Evolutionary conservation across 169 alveolate species (phyloP).

Genomic region (Plasmodium fragile): DNA sequence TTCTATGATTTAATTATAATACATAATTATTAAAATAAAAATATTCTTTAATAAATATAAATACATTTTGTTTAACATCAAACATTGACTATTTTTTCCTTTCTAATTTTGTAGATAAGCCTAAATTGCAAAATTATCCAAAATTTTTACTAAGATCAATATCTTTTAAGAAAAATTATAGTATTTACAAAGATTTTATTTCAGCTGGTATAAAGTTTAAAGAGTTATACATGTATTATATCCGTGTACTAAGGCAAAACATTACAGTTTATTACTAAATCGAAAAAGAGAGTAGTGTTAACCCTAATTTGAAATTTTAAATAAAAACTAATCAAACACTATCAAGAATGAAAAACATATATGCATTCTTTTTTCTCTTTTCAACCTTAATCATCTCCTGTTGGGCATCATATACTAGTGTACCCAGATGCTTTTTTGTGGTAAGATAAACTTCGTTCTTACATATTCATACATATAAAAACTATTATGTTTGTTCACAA

Average conservation of each 20-base stretch:
- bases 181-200: too few relatives aligned
- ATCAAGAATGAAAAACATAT: neutral
- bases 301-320: neutral
- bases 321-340: neutral
- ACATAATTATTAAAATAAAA: too few relatives aligned
- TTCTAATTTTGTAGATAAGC: neutral
- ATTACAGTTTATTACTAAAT: neutral
- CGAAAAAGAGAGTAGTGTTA: neutral
- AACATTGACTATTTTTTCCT: neutral
- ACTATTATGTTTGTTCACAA: neutral
- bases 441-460: neutral
- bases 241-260: neutral
- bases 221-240: neutral
- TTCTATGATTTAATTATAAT: neutral
- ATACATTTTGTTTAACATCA: neutral
- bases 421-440: too few relatives aligned
- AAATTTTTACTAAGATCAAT: neutral
- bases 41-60: neutral
- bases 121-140: neutral
- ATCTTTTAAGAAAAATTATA: too few relatives aligned
- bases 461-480: neutral
- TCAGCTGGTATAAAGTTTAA: neutral
- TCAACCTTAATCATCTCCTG: neutral
- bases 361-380: neutral
- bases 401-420: neutral